A percentile compares a stretch with the other conserved stretches of the same genome.
Evolutionary conservation across 108 stramenopile species (phyloP).

Genomic region (Parietichytrium sp.): DNA sequence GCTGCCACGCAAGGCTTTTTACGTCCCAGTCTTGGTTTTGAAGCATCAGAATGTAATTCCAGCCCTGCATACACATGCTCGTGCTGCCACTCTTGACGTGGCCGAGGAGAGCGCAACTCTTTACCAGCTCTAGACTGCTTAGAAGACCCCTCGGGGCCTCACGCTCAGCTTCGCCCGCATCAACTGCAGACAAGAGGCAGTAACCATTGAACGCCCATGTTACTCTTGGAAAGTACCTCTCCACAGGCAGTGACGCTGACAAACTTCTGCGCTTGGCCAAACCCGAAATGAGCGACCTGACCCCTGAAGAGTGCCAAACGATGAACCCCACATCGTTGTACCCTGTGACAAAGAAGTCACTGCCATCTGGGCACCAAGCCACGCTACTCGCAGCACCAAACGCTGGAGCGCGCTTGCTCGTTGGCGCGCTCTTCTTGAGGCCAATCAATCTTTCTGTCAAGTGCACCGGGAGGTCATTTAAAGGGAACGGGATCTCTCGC

Average conservation of each 20-base stretch:
- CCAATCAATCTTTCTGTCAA: not conserved
- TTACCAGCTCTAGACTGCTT: not conserved
- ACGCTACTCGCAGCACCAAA: too few relatives aligned
- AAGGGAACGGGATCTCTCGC: not conserved
- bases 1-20: constrained; percentile 11
- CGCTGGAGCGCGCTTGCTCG: not conserved
- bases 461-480: constrained; percentile 9
- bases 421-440: not conserved
- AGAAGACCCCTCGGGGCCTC: not conserved
- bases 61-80: constrained; percentile 10
- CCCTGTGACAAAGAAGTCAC: not conserved
- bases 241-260: not conserved
- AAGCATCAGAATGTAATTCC: not conserved
- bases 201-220: constrained; percentile 16
- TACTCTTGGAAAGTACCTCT: too few relatives aligned
- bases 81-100: not conserved
- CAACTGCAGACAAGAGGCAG: not conserved
- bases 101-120: not conserved
- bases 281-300: not conserved
- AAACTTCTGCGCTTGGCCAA: too few relatives aligned
- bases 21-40: constrained; percentile 30
- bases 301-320: not conserved
- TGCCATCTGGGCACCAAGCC: constrained; percentile 35
- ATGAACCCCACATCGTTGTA: not conserved
- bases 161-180: too few relatives aligned